Conservation (phyloP, 1,139 yeast species). For the Yamadazyma taylorii region DNA sequence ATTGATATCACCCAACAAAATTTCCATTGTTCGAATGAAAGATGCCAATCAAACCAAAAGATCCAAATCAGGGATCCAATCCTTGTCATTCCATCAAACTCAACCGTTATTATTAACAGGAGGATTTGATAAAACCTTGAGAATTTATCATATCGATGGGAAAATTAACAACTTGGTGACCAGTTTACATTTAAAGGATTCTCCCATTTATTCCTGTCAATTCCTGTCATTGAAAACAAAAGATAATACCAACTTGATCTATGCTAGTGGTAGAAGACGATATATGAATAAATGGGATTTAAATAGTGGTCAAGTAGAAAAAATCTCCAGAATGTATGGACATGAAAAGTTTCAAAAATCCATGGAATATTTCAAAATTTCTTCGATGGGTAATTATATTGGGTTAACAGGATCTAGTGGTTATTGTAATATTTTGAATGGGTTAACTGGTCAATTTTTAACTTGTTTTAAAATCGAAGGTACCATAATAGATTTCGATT, state of each 20-base stretch:
- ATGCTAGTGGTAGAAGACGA: conserved; percentile 89
- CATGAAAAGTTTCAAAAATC: conserved; percentile 82
- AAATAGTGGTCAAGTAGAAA: conserved; percentile 71
- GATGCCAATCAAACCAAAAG: conserved; percentile 78
- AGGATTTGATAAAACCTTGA: conserved; percentile 86
- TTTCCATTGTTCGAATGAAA: conserved; percentile 76
- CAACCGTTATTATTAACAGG: conserved; percentile 86
- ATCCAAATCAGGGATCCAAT: conserved; percentile 78
- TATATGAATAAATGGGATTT: conserved; percentile 93
- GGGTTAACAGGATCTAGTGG: conserved; percentile 86
- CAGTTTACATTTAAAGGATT: conserved; percentile 71
- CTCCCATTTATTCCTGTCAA: conserved; percentile 77
- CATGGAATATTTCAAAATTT: conserved; percentile 81
- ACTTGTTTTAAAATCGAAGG: conserved; percentile 90
- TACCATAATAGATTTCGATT: conserved; percentile 74
- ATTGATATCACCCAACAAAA: conserved; percentile 65
- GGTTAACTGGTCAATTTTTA: conserved; percentile 80
- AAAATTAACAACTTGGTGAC: conserved; percentile 78
- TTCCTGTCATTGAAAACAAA: conserved; percentile 50
- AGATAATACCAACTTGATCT: conserved; percentile 53
- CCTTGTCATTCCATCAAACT: conserved; percentile 78
- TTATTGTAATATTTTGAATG: conserved; percentile 81
- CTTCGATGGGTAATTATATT: conserved; percentile 67
- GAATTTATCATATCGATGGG: conserved; percentile 93
- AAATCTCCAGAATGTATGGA: conserved; percentile 87